phyloP scores from a whole-genome alignment of 768 basidiomycete species.

The Coprinellus aureogranulatus region DNA sequence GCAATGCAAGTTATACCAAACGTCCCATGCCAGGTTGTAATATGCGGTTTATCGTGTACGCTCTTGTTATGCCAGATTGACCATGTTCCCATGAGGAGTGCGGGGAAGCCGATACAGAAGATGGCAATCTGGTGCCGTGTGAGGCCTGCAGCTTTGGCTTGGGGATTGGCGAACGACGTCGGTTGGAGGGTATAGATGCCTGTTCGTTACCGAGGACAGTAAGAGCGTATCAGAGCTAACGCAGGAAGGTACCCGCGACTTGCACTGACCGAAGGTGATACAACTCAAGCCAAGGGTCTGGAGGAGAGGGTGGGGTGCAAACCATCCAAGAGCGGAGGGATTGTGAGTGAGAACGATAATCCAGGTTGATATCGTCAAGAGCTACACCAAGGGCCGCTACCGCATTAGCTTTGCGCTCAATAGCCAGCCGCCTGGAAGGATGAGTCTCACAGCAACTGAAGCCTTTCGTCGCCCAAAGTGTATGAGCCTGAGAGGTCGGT shows the following conservation, averaged over 20 bases:
- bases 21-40: slow-evolving; percentile 74
- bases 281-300: slow-evolving; percentile 55
- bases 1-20: slow-evolving; percentile 61
- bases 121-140: slow-evolving; percentile 67
- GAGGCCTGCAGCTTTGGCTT: slow-evolving; percentile 65
- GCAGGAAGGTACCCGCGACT: neutral
- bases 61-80: slow-evolving; percentile 65
- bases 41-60: slow-evolving; percentile 49
- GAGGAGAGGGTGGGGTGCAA: slow-evolving; percentile 63
- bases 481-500: neutral
- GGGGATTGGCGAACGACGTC: slow-evolving; percentile 53
- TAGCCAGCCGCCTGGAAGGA: too few species aligned
- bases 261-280: slow-evolving; percentile 58
- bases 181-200: slow-evolving; percentile 77
- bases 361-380: slow-evolving; percentile 45
- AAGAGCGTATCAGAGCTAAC: too few species aligned
- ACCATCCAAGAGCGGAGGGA: slow-evolving; percentile 53
- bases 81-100: slow-evolving; percentile 57
- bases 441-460: slow-evolving; percentile 3
- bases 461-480: neutral
- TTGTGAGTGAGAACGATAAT: slow-evolving; percentile 40
- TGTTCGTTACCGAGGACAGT: slow-evolving; percentile 28
- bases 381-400: too few species aligned
- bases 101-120: slow-evolving; percentile 52
- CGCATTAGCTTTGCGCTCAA: neutral